These are phyloP conservation scores for Micractinium sp. DNA, from an alignment of 139 green algal species.

Conservation along the genomic window DNA sequence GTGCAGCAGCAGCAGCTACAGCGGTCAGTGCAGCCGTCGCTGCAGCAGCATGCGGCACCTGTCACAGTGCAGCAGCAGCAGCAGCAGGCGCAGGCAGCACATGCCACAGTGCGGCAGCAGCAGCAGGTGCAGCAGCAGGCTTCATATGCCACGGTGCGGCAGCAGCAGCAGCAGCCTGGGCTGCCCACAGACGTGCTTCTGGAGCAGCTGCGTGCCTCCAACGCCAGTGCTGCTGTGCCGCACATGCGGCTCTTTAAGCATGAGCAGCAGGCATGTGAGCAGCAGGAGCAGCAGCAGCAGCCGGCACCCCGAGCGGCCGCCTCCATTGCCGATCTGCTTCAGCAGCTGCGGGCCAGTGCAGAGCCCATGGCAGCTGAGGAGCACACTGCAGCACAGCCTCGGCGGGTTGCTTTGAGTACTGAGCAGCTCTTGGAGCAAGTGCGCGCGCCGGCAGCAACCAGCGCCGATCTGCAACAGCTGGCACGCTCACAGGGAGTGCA, in stretches of 20 bases:
- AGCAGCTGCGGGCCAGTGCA: not conserved
- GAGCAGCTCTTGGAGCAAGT: conserved; percentile 4
- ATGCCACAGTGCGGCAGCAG: not conserved
- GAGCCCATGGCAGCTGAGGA: not conserved
- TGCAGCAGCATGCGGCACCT: not conserved
- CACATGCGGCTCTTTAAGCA: not conserved
- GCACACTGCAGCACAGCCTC: not conserved
- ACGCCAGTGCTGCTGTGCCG: not conserved
- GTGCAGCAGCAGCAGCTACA: not conserved
- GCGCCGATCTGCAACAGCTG: not conserved
- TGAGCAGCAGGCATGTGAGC: not conserved
- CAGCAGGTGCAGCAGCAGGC: not conserved
- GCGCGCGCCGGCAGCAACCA: not conserved
- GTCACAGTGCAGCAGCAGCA: not conserved
- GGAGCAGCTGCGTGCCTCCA: conserved; percentile 3
- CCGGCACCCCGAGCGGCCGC: not conserved
- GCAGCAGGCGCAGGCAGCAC: not conserved
- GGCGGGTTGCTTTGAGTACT: not conserved
- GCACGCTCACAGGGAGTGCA: not conserved
- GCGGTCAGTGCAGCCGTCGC: not conserved
- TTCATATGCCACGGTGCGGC: not conserved
- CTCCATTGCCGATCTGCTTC: not conserved
- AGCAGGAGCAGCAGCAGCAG: not conserved
- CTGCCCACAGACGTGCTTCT: not conserved
- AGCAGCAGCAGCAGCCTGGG: not conserved